Conservation (phyloP, 768 basidiomycete genomes). For the Hirschioporus abietinus region DNA sequence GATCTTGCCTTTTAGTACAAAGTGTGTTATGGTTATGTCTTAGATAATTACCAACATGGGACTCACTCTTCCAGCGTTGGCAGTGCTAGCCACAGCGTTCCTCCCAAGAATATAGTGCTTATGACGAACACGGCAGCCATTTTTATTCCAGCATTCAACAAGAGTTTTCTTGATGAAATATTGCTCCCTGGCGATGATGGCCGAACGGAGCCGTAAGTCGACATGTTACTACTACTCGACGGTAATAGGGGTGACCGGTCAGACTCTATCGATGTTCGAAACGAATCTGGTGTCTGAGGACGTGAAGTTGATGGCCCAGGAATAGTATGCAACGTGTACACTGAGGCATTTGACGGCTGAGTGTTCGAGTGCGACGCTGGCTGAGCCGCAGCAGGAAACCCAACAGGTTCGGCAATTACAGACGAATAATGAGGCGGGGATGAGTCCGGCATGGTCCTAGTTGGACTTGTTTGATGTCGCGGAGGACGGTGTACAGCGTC, state of each 20-base stretch:
- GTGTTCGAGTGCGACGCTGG: conserved; percentile 13
- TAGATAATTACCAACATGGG: conserved; percentile 6
- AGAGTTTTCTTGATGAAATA: conserved; percentile 25
- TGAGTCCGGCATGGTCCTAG: background rate
- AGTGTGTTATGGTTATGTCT: conserved; percentile 9
- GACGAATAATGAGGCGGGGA: conserved; percentile 3
- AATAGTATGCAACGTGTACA: conserved; percentile 65
- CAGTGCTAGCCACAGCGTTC: conserved; percentile 74
- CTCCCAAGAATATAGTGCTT: conserved; percentile 65
- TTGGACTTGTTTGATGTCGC: background rate
- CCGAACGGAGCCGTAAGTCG: conserved; percentile 17
- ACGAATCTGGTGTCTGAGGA: background rate
- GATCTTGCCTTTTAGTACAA: conserved; percentile 55
- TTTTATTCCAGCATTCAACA: conserved; percentile 79
- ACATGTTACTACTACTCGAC: conserved; percentile 23
- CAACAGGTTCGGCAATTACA: background rate
- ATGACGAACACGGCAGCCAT: conserved; percentile 73
- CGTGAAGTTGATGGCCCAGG: conserved; percentile 14
- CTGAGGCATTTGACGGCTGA: conserved; percentile 34
- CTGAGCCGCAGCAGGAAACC: background rate
- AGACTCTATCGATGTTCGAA: background rate
- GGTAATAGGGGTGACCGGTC: conserved; percentile 3
- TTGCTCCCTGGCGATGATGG: conserved; percentile 18
- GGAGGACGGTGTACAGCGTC: background rate
- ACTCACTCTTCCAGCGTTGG: conserved; percentile 76